Evolutionary conservation across 192 early-diverging fungal genomes (phyloP), one percentile per base, ranked within the genome.

Genomic region (Umbelopsis sp.): DNA sequence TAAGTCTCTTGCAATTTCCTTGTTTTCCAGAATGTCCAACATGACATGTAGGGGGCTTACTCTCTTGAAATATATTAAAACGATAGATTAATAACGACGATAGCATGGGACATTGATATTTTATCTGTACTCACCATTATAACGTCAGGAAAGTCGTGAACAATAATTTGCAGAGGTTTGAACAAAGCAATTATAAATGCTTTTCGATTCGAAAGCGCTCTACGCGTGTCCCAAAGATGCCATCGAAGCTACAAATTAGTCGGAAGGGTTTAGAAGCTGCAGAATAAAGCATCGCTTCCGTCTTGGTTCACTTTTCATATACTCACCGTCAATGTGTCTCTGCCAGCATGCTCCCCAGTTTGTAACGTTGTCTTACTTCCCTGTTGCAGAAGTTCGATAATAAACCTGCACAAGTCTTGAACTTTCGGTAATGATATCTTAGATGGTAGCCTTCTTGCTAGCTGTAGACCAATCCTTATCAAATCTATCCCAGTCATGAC

Each of bases 81-180:
- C 12, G 2, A 0, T 5, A 11, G 12, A 41, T 41, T 1, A 38
- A 41, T 11, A 41, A 41, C 38, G 12, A 11, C 7, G 3, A 4
- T 4, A 49, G 47, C 47, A n/a, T 49, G 8, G 22, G 45, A 1
- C 10, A 67, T 14, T 1, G 8, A 20, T 1, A 22, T 67, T 67
- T 38, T 16, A 20, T 41, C 66, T 16, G 29, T 11, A 41, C 74
- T 75, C 69, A 78, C 68, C 26, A 69, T 69, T 9, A 76, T 66
- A 7, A 66, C 41, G 6, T 51, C 45, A 3, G 74, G 71, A 50
- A 78, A 82, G 1, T 73, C 21, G 14, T 62, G 14, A 1, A 74
- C 72, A 52, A 82, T 44, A n/a, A 29, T 69, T 22, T 82, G 77
- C 2, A 82, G 43, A 12, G 70, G 71, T 34, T 79, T 82, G 34